Base-by-base conservation (phyloP, 768 basidiomycete species). In the Gautieria morchelliformis region DNA sequence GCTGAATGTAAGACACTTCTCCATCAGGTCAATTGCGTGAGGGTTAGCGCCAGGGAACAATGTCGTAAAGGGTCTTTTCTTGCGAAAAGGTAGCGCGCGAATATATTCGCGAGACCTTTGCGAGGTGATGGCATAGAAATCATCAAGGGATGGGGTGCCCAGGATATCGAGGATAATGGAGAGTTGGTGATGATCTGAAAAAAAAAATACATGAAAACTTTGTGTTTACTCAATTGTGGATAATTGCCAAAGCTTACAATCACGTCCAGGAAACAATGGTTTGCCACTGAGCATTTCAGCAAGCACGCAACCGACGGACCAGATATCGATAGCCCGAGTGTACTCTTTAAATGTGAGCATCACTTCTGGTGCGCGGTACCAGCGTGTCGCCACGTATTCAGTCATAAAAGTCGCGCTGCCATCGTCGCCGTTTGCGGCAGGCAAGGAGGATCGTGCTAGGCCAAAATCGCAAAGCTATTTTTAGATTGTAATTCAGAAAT, bases 321-420 rank as follows among this genome's bases (percentile, higher is more conserved):
- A 91, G 19, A 91, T 79, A 63, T 91, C 89, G 61, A 91, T 89
- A n/a, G 89, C 88, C 81, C 84, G 59, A 52, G 94, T 95, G 73
- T 99, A 99, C 69, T 96, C 89, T 69, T 96, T 95, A 78, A 97
- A 98, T 10, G 93, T 96, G 52, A 99, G 78, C 96, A 99, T 99
- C 74, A 99, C 94, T 70, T 99, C 96, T 0, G 96, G 96, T 0
- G 96, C 96, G 39, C 96, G 84, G 67, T 98, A 99, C 96, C 96
- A 99, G 63, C 96, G 78, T 24, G 96, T 98, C 2, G 96, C 95
- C 50, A 99, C 96, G 66, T 94, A 95, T 83, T 93, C 90, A 1
- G 92, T 95, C 92, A 94, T 93, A 74, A 93, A 93, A 4, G 72
- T 72, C 6, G 80, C 89, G 64, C 89, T 87, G 7, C 87, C 89